phyloP scores from a whole-genome alignment of 1,284 basidiomycete genomes.

The Meira nashicola region DNA sequence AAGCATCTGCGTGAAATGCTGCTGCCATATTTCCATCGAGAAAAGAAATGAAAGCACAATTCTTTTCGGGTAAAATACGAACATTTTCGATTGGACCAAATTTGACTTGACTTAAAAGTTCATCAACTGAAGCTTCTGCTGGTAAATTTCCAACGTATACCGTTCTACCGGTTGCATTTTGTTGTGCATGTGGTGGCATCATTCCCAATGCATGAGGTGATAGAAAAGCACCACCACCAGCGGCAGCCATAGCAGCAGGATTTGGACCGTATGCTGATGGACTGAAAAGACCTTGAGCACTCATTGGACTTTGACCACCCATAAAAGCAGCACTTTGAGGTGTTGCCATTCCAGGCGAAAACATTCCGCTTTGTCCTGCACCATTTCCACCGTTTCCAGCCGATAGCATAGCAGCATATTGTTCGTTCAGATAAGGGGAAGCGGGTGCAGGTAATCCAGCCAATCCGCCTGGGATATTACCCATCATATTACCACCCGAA shows the following conservation, averaged over 20 bases:
- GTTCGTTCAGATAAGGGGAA: not conserved
- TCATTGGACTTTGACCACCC: not conserved
- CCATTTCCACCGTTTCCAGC: not conserved
- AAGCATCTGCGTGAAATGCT: conserved; percentile 51
- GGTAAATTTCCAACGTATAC: conserved; percentile 97
- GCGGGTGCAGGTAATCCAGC: not conserved
- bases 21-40: conserved; percentile 43
- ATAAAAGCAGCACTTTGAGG: conserved; percentile 2
- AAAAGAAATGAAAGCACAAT: conserved; percentile 87
- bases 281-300: not conserved
- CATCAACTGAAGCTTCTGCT: conserved; percentile 90
- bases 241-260: not conserved
- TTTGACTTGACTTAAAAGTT: conserved; percentile 92
- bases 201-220: conserved; percentile 1
- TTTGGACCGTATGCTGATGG: not conserved
- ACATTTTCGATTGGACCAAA: conserved; percentile 95
- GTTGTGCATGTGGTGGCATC: conserved; percentile 4
- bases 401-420: not conserved
- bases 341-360: not conserved
- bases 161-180: conserved; percentile 61
- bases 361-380: not conserved
- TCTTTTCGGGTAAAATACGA: conserved; percentile 92
- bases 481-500: conserved; percentile 3
- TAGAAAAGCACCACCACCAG: conserved; percentile 1
- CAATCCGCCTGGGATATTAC: not conserved